Evolutionary conservation across 805 yeast genomes (phyloP).

Genomic region (Candida peoriensis): DNA sequence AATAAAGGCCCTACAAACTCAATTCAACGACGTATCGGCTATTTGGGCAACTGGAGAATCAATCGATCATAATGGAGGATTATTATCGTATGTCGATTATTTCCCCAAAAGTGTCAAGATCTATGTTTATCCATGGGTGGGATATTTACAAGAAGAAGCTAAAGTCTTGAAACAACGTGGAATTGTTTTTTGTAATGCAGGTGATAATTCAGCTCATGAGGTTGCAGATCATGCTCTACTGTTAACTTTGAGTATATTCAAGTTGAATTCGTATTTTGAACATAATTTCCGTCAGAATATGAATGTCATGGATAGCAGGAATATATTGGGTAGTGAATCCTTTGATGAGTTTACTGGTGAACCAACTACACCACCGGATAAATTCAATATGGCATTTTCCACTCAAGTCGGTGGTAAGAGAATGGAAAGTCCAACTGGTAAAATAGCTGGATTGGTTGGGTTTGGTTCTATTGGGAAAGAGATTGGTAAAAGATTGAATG

Average conservation of each 20-base stretch:
- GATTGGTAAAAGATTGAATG: constrained; percentile 50
- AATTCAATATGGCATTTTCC: constrained; percentile 34
- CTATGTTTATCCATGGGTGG: constrained; percentile 56
- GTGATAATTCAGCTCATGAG: constrained; percentile 54
- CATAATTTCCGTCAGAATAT: constrained; percentile 32
- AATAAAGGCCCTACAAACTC: constrained; percentile 33
- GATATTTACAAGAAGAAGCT: constrained; percentile 50
- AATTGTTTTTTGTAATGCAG: constrained; percentile 56
- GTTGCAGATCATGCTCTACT: constrained; percentile 70
- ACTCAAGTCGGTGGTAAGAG: constrained; percentile 41
- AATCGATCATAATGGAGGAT: constrained; percentile 43
- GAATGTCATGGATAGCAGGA: constrained; percentile 44
- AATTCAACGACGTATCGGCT: constrained; percentile 40
- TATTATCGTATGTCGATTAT: constrained; percentile 36
- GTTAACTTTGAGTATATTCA: constrained; percentile 53
- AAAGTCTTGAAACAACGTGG: constrained; percentile 37
- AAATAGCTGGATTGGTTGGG: constrained; percentile 61
- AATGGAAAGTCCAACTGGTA: constrained; percentile 50
- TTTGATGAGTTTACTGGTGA: constrained; percentile 30
- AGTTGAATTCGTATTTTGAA: constrained; percentile 49
- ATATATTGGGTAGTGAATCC: constrained; percentile 27
- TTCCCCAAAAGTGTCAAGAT: constrained; percentile 45
- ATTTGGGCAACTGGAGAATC: constrained; percentile 55
- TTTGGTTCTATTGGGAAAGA: constrained; percentile 71
- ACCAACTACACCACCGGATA: constrained; percentile 26